Base-by-base conservation (phyloP, 2,329 filamentous ascomycete genomes). In the Penicillium italicum region DNA sequence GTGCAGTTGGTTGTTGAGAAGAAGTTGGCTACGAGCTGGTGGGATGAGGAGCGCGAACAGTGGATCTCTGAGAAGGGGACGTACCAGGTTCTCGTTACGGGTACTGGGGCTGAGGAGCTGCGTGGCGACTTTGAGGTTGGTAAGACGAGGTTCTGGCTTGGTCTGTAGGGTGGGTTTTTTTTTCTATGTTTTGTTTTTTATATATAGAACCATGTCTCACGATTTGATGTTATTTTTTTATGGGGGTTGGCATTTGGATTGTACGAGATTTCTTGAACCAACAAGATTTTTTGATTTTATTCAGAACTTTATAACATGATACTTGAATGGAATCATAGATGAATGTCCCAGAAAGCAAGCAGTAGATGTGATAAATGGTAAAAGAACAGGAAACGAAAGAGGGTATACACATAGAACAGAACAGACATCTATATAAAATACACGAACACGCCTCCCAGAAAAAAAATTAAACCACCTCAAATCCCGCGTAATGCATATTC, bases 21-120 rank as follows among this genome's bases (percentile, higher is more conserved):
- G 65, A 89, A 88, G 73, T 85, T 88, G 52, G 85, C 83, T 0
- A 81, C 84, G 0, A 83, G 83, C 51, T 91, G 86, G 74, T 91
- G 85, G 79, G 86, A 90, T 62, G 88, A 91, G 74, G 80, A 82
- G 59, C 76, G 82, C 12, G 77, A 81, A 53, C 77, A 83, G 64
- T 91, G 87, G 87, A 80, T 82, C 20, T 81, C 81, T 1, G 86
- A 89, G 74, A 79, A 80, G 67, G 88, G 87, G 30, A 76, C 76
- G 45, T 90, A 90, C 68, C 80, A 81, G 54, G 78, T 90, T 16
- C 72, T 85, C 51, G 81, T 89, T 2, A 87, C 74, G 6, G 73
- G 82, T 56, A 88, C 82, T 34, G 78, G 75, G 5, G 73, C 75
- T 5, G 79, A 78, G 57, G 74, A 77, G 9, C 68, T 87, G 14